Evolutionary conservation across 495 filamentous ascomycete genomes (phyloP).

Genomic region (Pseudevernia furfuracea): DNA sequence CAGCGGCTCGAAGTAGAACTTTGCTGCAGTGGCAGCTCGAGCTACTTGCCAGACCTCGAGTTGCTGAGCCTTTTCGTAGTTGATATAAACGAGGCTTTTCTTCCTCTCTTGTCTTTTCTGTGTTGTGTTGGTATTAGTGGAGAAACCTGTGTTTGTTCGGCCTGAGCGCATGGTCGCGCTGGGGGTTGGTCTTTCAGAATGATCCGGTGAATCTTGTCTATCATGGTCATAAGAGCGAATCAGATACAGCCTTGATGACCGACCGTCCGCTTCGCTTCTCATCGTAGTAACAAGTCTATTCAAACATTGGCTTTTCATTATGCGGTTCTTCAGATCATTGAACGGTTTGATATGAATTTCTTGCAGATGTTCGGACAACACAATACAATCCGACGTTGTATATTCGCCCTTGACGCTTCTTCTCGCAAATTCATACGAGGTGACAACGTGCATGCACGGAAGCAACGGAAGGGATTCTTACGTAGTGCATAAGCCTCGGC

Average conservation of each 20-base stretch:
- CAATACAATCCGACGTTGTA: neutral
- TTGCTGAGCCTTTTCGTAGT: constrained; percentile 15
- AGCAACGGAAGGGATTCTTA: constrained; percentile 10
- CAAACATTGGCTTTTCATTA: neutral
- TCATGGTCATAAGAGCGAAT: constrained; percentile 20
- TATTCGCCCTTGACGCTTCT: neutral
- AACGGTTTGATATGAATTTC: neutral
- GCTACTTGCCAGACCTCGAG: constrained; percentile 24
- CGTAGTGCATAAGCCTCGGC: constrained; percentile 17
- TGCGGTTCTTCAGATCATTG: neutral
- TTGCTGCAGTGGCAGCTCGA: constrained; percentile 24
- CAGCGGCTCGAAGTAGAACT: constrained; percentile 22
- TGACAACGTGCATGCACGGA: neutral
- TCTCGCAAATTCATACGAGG: neutral
- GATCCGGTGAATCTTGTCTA: neutral
- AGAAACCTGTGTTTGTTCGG: neutral
- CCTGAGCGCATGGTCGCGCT: neutral
- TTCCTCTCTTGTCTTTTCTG: neutral
- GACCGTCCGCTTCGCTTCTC: neutral
- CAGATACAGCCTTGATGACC: constrained; percentile 8
- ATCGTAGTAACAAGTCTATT: neutral
- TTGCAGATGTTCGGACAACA: neutral
- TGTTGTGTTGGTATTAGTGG: neutral
- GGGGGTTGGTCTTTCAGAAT: neutral
- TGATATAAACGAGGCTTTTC: neutral